Percentiles rank a stretch among this genome's conserved stretches.
Evolutionary conservation across 176 grass and related monocot species (phyloP).

Genomic region (Zea luxurians): DNA sequence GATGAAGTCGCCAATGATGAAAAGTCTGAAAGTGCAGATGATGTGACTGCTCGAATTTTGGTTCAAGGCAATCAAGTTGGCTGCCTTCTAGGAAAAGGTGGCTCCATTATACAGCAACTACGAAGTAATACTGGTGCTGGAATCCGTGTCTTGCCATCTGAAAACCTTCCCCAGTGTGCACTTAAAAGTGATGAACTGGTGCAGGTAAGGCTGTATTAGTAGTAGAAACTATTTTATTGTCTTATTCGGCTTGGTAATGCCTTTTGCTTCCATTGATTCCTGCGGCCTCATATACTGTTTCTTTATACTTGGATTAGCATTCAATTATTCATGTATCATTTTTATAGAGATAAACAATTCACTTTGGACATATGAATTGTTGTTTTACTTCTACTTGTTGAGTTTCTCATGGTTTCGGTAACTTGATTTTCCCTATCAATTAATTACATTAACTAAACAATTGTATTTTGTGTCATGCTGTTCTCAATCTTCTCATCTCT

Average conservation of each 20-base stretch:
- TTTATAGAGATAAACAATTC: conserved; percentile 11
- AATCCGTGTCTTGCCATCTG: conserved; percentile 74
- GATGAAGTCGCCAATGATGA: conserved; percentile 48
- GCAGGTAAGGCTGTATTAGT: conserved; percentile 59
- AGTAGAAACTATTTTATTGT: conserved; percentile 24
- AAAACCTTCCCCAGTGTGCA: conserved; percentile 78
- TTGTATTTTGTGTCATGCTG: not conserved
- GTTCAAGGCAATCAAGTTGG: conserved; percentile 90
- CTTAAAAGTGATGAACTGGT: conserved; percentile 90
- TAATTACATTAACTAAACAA: conserved; percentile 20
- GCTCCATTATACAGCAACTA: conserved; percentile 89
- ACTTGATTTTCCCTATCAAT: conserved; percentile 6
- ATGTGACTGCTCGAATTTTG: conserved; percentile 77
- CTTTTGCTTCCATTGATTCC: conserved; percentile 22
- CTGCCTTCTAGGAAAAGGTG: conserved; percentile 94
- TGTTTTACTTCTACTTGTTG: conserved; percentile 1
- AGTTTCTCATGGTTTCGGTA: conserved; percentile 29
- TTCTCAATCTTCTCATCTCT: not conserved
- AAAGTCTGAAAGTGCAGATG: conserved; percentile 48
- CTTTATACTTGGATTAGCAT: conserved; percentile 42
- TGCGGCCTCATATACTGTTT: conserved; percentile 1
- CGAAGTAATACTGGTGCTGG: conserved; percentile 71
- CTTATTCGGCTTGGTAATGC: conserved; percentile 32
- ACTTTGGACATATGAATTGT: conserved; percentile 14
- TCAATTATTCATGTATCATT: conserved; percentile 18